Percentiles rank a stretch among this genome's conserved stretches.
These are phyloP conservation scores for Agrocybe chaxingu DNA, from an alignment of 768 basidiomycete genomes.

Conservation along the genomic window DNA sequence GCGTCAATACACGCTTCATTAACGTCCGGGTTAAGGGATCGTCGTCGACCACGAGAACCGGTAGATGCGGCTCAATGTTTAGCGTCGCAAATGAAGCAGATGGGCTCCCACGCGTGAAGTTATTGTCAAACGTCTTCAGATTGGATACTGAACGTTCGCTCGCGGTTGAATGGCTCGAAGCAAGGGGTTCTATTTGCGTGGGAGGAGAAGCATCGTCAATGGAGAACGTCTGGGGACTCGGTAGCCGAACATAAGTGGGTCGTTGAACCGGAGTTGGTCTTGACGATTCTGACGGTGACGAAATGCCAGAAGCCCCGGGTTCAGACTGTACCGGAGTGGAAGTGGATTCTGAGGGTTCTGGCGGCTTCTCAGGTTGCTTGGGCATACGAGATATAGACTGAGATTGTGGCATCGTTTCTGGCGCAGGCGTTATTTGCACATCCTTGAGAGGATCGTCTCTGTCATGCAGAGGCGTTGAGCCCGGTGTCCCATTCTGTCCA, in stretches of 20 bases:
- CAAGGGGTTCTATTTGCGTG: slow-evolving; percentile 9
- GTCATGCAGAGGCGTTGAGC: slow-evolving; percentile 20
- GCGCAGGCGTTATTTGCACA: too few relatives aligned
- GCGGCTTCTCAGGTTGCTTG: background rate
- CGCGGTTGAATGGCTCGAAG: slow-evolving; percentile 22
- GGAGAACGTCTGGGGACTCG: slow-evolving; percentile 29
- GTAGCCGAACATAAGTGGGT: slow-evolving; percentile 37
- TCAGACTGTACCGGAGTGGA: background rate
- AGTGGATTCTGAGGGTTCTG: background rate
- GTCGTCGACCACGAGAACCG: slow-evolving; percentile 81
- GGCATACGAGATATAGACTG: background rate
- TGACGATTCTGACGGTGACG: slow-evolving; percentile 5
- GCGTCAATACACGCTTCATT: slow-evolving; percentile 76
- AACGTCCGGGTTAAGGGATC: slow-evolving; percentile 76
- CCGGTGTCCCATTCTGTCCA: slow-evolving; percentile 28
- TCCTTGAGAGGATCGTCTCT: background rate
- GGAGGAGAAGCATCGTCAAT: slow-evolving; percentile 22
- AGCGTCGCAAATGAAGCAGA: slow-evolving; percentile 32
- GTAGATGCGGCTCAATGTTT: slow-evolving; percentile 49
- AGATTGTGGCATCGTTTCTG: background rate
- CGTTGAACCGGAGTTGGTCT: slow-evolving; percentile 19
- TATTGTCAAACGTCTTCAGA: slow-evolving; percentile 35
- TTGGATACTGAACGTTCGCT: slow-evolving; percentile 24
- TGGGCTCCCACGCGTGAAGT: slow-evolving; percentile 34
- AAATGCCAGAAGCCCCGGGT: background rate